Base-by-base conservation (phyloP, 805 yeast genomes). In the Dipodascus geniculatus region DNA sequence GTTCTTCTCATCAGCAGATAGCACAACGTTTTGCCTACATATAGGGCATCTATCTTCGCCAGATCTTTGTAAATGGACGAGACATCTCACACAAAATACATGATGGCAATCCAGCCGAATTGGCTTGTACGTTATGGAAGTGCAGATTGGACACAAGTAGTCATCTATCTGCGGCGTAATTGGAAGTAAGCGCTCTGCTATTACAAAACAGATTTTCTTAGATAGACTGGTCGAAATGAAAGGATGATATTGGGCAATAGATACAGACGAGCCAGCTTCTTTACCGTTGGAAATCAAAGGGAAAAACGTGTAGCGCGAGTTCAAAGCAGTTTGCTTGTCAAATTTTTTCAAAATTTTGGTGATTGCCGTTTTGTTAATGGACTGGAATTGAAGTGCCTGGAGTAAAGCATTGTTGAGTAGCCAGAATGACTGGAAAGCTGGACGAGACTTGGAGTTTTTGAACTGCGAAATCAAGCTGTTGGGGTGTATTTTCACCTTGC, bases 111-210 rank as follows among this genome's bases (percentile, higher is more conserved):
- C 68, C 16, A 85, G 68, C 50, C 81, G 68, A 50, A 85, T 81
- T 1, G 93, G 93, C 60, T 83, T 82, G 68, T 75, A 85, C 0
- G 89, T 88, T 49, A 85, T 74, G 1, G 78, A 74, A 64, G 78
- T 76, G 63, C 93, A 85, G 8, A 85, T 79, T 0, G 90, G 87
- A 63, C 93, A 85, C 1, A 79, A 70, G 61, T 83, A 85, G 63
- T 85, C 91, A 50, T 85, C 90, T 2, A 85, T 67, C 63, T 83
- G 90, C 1, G 93, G 93, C 1, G 83, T 69, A 1, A 85, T 65
- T 24, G 75, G 73, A 38, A 85, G 65, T 17, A 85, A 65, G 23
- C 79, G 72, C 22, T 71, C 71, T 33, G 85, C 79, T 24, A 82
- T 73, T 24, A 58, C 51, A 38, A 68, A 73, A 61, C 84, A 81